Evolutionary conservation across 768 basidiomycete species (phyloP).

Genomic region (Russula vinacea): DNA sequence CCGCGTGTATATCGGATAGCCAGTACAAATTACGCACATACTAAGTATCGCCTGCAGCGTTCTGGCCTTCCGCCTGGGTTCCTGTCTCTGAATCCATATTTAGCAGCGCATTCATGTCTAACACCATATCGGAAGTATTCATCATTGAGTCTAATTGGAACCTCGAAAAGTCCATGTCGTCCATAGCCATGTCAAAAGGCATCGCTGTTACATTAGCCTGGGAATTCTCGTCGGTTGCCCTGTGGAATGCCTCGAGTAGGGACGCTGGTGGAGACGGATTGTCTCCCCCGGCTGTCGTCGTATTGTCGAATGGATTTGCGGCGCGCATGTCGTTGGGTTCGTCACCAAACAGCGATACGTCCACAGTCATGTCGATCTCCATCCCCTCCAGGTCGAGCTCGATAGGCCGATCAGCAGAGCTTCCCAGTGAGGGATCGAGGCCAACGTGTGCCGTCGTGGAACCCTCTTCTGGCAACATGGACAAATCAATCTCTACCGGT

Average conservation of each 20-base stretch:
- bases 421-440: constrained; percentile 46
- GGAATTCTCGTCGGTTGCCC: constrained; percentile 10
- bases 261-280: constrained; percentile 32
- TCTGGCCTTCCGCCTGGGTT: constrained; percentile 17
- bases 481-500: constrained; percentile 58
- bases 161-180: constrained; percentile 11
- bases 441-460: constrained; percentile 35
- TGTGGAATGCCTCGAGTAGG: constrained; percentile 23
- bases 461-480: constrained; percentile 32
- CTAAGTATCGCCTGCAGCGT: constrained; percentile 13
- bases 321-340: constrained; percentile 30
- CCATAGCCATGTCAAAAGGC: constrained; percentile 46
- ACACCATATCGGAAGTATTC: constrained; percentile 41
- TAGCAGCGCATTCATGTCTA: constrained; percentile 20
- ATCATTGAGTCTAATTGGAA: constrained; percentile 20
- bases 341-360: constrained; percentile 52
- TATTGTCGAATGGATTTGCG: constrained; percentile 32
- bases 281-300: constrained; percentile 16
- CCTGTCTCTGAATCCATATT: constrained; percentile 15
- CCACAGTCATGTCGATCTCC: constrained; percentile 51
- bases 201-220: constrained; percentile 30
- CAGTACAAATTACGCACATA: constrained; percentile 7
- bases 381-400: constrained; percentile 77
- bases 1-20: neutral
- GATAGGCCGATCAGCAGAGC: constrained; percentile 75